A percentile compares a stretch with the other conserved stretches of the same genome.
phyloP scores from a whole-genome alignment of 2,329 filamentous ascomycete species.

The Colletotrichum sp. region DNA sequence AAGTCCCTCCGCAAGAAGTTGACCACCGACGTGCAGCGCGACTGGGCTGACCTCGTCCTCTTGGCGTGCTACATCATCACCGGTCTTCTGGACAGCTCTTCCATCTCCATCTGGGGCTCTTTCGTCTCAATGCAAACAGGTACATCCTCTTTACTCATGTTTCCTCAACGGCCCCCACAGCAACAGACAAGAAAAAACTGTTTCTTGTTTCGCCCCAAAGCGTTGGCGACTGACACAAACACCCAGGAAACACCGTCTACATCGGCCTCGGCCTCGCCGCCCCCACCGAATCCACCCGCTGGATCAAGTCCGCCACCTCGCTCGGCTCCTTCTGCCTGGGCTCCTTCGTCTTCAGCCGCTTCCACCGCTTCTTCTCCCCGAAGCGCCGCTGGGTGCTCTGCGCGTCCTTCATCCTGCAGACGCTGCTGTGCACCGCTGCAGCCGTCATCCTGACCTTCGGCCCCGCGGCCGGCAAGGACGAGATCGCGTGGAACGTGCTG shows the following conservation, averaged over 20 bases:
- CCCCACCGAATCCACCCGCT: slow-evolving; percentile 58
- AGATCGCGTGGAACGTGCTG: slow-evolving; percentile 63
- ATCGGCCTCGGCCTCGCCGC: slow-evolving; percentile 75
- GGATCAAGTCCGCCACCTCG: slow-evolving; percentile 75
- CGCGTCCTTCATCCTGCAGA: slow-evolving; percentile 61
- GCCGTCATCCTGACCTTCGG: slow-evolving; percentile 45
- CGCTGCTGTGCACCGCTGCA: slow-evolving; percentile 52
- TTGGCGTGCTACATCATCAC: slow-evolving; percentile 79
- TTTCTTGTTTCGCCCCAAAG: background rate
- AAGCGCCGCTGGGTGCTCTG: slow-evolving; percentile 70
- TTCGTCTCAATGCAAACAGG: slow-evolving; percentile 88
- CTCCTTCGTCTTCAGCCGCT: slow-evolving; percentile 72
- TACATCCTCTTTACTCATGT: slow-evolving; percentile 25
- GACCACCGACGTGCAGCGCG: slow-evolving; percentile 57
- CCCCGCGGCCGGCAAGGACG: slow-evolving; percentile 43
- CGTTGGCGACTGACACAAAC: background rate
- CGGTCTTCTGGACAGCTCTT: slow-evolving; percentile 77
- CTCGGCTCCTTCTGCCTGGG: slow-evolving; percentile 75
- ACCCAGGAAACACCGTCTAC: slow-evolving; percentile 76
- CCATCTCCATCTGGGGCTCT: slow-evolving; percentile 78
- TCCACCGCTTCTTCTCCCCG: slow-evolving; percentile 68
- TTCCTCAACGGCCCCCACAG: background rate
- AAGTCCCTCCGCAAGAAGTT: slow-evolving; percentile 35
- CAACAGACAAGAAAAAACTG: background rate
- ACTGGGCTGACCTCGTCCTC: slow-evolving; percentile 71